Percentiles rank a stretch among this genome's conserved stretches.
phyloP scores from a whole-genome alignment of 345 rosid genomes.

The Hypericum androsaemum region DNA sequence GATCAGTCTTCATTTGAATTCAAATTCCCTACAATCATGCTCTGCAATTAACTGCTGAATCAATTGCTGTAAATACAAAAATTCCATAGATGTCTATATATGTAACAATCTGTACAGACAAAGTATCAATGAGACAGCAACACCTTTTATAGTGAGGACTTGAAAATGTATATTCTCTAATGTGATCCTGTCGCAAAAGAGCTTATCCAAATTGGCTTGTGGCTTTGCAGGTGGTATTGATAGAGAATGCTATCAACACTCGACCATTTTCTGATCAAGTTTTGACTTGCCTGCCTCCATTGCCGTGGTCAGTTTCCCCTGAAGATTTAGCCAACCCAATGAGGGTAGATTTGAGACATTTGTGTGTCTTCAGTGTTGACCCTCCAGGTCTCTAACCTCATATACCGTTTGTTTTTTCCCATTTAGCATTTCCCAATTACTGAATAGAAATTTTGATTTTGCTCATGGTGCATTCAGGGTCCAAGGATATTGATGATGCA shows the following conservation, averaged over 20 bases:
- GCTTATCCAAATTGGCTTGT: constrained; percentile 5
- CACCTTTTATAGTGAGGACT: background rate
- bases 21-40: no score
- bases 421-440: background rate
- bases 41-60: no score
- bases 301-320: constrained; percentile 88
- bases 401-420: background rate
- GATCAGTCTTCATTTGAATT: no score
- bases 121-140: no score
- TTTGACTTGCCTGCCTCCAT: constrained; percentile 90
- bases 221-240: constrained; percentile 71
- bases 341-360: constrained; percentile 70
- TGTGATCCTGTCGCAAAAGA: no score
- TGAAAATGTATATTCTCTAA: no score
- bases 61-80: no score
- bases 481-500: constrained; percentile 99
- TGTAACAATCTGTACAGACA: no score
- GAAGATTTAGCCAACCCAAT: constrained; percentile 62
- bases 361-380: constrained; percentile 78
- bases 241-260: constrained; percentile 90
- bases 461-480: constrained; percentile 42
- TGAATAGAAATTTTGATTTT: background rate
- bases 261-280: constrained; percentile 94
- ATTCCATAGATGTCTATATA: no score
- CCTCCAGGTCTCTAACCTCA: constrained; percentile 61